These are phyloP conservation scores for Russula sp. DNA, from an alignment of 768 basidiomycete genomes.

Conservation along the genomic window DNA sequence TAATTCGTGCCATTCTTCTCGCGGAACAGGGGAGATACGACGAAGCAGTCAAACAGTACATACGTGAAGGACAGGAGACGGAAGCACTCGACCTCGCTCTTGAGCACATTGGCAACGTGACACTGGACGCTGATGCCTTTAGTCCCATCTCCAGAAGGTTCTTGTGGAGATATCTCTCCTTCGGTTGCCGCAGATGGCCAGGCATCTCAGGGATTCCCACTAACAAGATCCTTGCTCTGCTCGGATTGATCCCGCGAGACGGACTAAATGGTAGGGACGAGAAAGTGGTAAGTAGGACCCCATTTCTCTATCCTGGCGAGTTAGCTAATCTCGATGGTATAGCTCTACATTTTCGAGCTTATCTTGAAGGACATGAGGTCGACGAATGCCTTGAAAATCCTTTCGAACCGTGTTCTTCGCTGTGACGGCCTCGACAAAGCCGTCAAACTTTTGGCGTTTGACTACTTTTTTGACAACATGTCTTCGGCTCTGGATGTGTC, in stretches of 20 bases:
- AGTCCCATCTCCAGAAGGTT: constrained; percentile 32
- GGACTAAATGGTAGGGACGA: background rate
- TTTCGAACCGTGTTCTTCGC: constrained; percentile 2
- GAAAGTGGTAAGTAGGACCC: background rate
- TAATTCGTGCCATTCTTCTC: constrained; percentile 42
- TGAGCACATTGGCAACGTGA: constrained; percentile 26
- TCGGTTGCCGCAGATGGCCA: constrained; percentile 14
- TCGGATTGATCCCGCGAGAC: background rate
- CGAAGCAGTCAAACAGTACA: constrained; percentile 50
- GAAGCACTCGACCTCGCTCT: constrained; percentile 46
- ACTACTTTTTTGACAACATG: constrained; percentile 14
- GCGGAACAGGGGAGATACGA: constrained; percentile 36
- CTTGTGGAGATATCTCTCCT: constrained; percentile 32
- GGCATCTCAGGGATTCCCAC: background rate
- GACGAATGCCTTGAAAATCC: background rate
- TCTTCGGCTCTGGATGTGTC: constrained; percentile 9
- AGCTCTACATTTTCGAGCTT: constrained; percentile 14
- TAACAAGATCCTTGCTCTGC: background rate
- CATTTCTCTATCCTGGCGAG: background rate
- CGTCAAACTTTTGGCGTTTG: constrained; percentile 7
- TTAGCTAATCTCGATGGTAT: background rate
- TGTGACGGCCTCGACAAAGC: background rate
- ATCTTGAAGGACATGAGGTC: background rate
- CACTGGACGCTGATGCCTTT: constrained; percentile 27
- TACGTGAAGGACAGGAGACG: constrained; percentile 40